Percentiles rank a stretch among this genome's conserved stretches.
phyloP scores from a whole-genome alignment of 192 early-diverging fungal genomes.

The Jimgerdemannia flammicorona region DNA sequence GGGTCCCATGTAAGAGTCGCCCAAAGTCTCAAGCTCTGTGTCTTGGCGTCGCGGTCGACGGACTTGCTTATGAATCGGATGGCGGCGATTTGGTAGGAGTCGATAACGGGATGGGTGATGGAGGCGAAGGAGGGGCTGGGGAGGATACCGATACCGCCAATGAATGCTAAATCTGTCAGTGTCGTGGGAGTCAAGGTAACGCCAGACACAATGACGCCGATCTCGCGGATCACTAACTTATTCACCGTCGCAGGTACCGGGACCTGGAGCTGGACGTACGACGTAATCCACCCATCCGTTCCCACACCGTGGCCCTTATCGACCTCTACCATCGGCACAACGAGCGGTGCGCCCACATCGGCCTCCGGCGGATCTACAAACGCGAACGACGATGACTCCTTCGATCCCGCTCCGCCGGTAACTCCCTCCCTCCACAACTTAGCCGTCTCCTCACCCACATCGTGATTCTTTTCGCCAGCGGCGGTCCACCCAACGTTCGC shows the following conservation, averaged over 20 bases:
- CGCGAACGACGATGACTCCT: background rate
- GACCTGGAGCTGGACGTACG: background rate
- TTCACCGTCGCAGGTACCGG: background rate
- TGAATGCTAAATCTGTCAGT: background rate
- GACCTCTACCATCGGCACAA: background rate
- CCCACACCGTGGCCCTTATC: background rate
- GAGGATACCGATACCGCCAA: background rate
- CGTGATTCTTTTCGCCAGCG: background rate
- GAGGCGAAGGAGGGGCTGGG: background rate
- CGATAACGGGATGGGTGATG: background rate
- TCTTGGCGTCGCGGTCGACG: background rate
- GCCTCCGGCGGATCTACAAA: background rate
- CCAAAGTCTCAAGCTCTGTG: background rate
- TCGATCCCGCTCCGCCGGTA: background rate
- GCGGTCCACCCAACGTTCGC: background rate
- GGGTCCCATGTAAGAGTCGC: background rate
- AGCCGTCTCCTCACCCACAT: background rate
- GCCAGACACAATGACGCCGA: background rate
- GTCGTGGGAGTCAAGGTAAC: background rate
- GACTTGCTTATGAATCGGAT: background rate
- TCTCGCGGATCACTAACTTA: background rate
- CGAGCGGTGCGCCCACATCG: background rate
- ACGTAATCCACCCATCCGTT: background rate
- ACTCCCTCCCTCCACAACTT: background rate
- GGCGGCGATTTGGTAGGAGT: background rate